Base-by-base conservation (phyloP, 352 stramenopile species). In the Phytopythium aichiense region DNA sequence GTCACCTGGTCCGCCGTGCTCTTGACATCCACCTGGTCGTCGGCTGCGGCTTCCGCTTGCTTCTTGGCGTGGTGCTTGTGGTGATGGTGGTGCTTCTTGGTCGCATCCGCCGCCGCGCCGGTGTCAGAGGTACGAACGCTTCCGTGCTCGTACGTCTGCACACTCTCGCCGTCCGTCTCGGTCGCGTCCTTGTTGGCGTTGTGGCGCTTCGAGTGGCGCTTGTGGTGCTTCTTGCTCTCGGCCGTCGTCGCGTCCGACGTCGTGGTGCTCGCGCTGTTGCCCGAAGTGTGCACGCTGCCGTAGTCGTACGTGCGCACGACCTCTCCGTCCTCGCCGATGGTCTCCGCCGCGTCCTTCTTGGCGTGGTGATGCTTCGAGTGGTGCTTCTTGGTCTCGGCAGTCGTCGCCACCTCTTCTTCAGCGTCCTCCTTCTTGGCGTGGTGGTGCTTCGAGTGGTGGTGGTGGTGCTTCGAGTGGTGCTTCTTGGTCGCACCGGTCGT, bases 1-100 rank as follows among this genome's bases (percentile, higher is more conserved):
- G 72, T 84, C 46, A 83, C 78, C 15, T 77, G 56, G 18, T 63
- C 65, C 7, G 65, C 60, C 40, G 63, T 67, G 46, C 31, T 69
- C n/a, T 55, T 71, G 59, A 76, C 62, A 15, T 77, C 52, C 42
- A 66, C 40, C 48, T 75, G 57, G 9, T 60, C 33, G 20, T 71
- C 63, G 16, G 31, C 42, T 25, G 28, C 30, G 12, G 33, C 56
- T 40, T 30, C 33, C 12, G 37, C 51, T 4, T 25, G 38, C 25
- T 64, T 46, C 46, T 71, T 68, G 42, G 33, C 23, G 5, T 60
- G 30, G 46, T 62, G 35, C 8, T 48, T 53, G 62, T 58, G 61
- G 23, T 63, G 30, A 13, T 46, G 28, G 54, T 65, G 66, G 16
- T 58, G 48, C 43, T 68, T 22, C 28, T 68, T 56, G 23, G 7